These are phyloP conservation scores for Chlamydomonas sp. DNA, from an alignment of 139 green algal genomes.

Conservation along the genomic window DNA sequence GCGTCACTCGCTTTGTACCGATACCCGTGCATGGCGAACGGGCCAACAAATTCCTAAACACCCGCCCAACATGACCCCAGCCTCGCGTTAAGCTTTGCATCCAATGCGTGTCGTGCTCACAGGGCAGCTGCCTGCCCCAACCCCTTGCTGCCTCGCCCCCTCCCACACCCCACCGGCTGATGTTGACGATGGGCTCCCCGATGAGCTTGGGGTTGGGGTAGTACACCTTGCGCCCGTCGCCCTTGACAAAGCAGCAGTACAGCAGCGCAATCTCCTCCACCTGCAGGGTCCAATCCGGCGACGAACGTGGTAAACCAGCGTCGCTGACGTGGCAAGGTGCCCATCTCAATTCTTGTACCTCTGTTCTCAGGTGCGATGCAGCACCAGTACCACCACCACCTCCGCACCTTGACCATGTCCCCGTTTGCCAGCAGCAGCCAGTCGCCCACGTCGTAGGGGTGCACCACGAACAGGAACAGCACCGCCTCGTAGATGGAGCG, in stretches of 20 bases:
- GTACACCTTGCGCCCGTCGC: conserved; percentile 58
- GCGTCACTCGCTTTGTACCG: too few relatives aligned
- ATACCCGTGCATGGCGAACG: too few relatives aligned
- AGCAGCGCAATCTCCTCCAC: conserved; percentile 72
- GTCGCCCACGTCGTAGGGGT: conserved; percentile 83
- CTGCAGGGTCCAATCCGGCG: not conserved
- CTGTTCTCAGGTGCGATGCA: not conserved
- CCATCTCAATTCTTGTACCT: too few relatives aligned
- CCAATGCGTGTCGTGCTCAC: too few relatives aligned
- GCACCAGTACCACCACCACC: not conserved
- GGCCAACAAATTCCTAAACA: too few relatives aligned
- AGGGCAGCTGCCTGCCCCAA: too few relatives aligned
- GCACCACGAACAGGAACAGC: conserved; percentile 80
- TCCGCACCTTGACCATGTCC: conserved; percentile 41
- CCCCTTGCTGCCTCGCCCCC: too few relatives aligned
- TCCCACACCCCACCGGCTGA: conserved; percentile 42
- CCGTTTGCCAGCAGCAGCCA: conserved; percentile 47
- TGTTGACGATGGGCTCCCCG: conserved; percentile 55
- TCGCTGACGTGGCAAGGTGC: too few relatives aligned
- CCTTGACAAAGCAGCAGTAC: conserved; percentile 55
- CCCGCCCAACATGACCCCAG: too few relatives aligned
- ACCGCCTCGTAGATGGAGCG: conserved; percentile 66
- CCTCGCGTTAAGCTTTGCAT: too few relatives aligned
- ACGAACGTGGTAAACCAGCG: too few relatives aligned
- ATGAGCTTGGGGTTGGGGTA: conserved; percentile 65